phyloP scores from a whole-genome alignment of 2,329 filamentous ascomycete genomes.

The Colletotrichum musae region DNA sequence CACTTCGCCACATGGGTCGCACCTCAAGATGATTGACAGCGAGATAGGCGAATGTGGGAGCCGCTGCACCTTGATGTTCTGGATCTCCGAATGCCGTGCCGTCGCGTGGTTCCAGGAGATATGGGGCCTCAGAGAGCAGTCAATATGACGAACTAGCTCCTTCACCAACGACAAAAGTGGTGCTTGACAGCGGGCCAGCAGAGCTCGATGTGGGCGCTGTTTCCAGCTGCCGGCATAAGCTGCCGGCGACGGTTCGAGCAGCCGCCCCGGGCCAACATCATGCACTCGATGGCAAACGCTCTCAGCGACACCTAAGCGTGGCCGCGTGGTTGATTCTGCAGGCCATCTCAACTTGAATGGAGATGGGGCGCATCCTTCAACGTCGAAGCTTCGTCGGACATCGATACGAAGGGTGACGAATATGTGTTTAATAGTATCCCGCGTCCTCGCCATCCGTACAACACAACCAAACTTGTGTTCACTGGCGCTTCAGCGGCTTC shows the following conservation, averaged over 20 bases:
- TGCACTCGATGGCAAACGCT: slow-evolving; percentile 10
- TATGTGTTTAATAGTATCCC: slow-evolving; percentile 9
- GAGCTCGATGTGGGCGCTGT: slow-evolving; percentile 12
- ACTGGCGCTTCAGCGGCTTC: slow-evolving; percentile 16
- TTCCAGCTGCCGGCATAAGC: slow-evolving; percentile 24
- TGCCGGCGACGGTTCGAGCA: slow-evolving; percentile 8
- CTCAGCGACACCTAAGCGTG: slow-evolving; percentile 2
- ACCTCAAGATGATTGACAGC: neutral
- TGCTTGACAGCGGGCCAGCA: neutral
- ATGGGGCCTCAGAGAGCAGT: slow-evolving; percentile 6
- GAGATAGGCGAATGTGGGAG: slow-evolving; percentile 26
- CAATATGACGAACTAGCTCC: slow-evolving; percentile 32
- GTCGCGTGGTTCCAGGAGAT: neutral
- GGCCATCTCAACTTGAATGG: neutral
- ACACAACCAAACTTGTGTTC: neutral
- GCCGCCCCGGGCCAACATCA: slow-evolving; percentile 13
- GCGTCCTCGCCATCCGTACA: neutral
- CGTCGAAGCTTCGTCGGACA: neutral
- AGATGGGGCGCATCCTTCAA: no score
- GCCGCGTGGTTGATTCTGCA: neutral
- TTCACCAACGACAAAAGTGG: slow-evolving; percentile 6
- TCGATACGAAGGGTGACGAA: slow-evolving; percentile 16
- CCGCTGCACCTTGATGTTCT: neutral
- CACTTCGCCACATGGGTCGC: slow-evolving; percentile 16
- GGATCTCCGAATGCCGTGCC: neutral